A percentile compares a stretch with the other conserved stretches of the same genome.
Evolutionary conservation across 2,329 filamentous ascomycete species (phyloP).

Genomic region (Colletotrichum endophyticum): DNA sequence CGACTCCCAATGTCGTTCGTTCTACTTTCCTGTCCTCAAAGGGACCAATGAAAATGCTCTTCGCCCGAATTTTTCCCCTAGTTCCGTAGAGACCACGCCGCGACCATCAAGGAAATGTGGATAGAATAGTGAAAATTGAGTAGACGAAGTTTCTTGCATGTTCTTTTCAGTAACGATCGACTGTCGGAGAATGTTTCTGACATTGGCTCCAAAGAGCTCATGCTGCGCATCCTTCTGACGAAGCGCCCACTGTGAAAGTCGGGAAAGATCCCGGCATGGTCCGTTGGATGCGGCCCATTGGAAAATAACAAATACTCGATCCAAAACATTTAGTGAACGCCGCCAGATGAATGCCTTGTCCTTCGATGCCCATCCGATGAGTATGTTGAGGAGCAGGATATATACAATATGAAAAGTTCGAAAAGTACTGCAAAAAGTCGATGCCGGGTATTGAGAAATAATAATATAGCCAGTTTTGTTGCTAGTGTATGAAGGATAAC

Average conservation of each 20-base stretch:
- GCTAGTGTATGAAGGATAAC: not conserved
- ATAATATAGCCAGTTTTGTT: conserved; percentile 8
- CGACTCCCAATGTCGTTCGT: not conserved
- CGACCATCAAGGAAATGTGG: not conserved
- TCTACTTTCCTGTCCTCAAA: conserved; percentile 9
- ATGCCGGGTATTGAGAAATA: conserved; percentile 20
- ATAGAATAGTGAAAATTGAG: not conserved
- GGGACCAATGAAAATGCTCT: conserved; percentile 7
- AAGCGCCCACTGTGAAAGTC: not conserved
- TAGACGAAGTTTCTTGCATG: not conserved
- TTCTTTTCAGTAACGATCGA: not conserved
- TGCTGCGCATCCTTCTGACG: not conserved
- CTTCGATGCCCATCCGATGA: conserved; percentile 12
- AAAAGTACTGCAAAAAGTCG: not conserved
- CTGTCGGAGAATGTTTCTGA: not conserved
- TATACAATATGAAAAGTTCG: conserved; percentile 13
- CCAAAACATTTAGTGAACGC: not conserved
- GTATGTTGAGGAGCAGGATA: conserved; percentile 10
- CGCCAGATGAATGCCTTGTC: conserved; percentile 19
- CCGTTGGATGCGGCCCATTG: not conserved
- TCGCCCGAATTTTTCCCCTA: not conserved
- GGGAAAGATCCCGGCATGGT: not conserved
- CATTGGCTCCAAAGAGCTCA: not conserved
- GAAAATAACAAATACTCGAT: not conserved
- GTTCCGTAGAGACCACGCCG: not conserved